Percentiles rank a stretch among this genome's conserved stretches.
Evolutionary conservation across 768 basidiomycete genomes (phyloP).

Genomic region (Multifurca ochricompacta): DNA sequence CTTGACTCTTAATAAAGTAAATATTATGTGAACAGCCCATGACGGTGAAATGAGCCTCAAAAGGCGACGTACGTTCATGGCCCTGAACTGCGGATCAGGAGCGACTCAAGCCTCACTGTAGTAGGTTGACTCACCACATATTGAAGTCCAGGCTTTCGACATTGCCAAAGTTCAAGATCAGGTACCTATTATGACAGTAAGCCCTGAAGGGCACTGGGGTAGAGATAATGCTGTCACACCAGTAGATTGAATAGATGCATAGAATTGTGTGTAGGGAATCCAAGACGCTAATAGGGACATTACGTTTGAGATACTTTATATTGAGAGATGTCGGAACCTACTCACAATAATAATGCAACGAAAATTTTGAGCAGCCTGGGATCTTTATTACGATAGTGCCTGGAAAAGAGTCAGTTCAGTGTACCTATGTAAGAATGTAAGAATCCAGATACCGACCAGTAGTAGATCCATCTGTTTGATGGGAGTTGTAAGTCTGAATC

Average conservation of each 20-base stretch:
- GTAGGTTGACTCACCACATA: conserved; percentile 33
- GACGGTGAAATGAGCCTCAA: conserved; percentile 7
- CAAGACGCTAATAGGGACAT: conserved; percentile 27
- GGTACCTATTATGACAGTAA: conserved; percentile 33
- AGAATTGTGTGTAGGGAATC: conserved; percentile 41
- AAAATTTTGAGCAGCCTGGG: not conserved
- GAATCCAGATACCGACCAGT: not conserved
- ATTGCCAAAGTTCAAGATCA: conserved; percentile 39
- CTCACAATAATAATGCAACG: not conserved
- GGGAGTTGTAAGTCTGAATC: not conserved
- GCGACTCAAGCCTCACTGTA: not conserved
- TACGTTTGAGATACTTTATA: not conserved
- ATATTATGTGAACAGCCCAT: conserved; percentile 16
- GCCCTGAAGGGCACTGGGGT: not conserved
- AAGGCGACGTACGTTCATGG: conserved; percentile 20
- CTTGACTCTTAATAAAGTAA: not conserved
- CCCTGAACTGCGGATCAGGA: conserved; percentile 8
- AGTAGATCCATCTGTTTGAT: not conserved
- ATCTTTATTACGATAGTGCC: not conserved
- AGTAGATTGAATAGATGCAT: conserved; percentile 39
- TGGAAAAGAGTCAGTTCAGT: not conserved
- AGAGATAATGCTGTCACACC: conserved; percentile 26
- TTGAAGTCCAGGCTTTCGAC: conserved; percentile 30
- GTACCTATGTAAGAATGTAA: too few relatives aligned
- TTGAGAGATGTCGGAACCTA: not conserved